These are phyloP conservation scores for Colletotrichum acutatum DNA, from an alignment of 2,329 filamentous ascomycete genomes.

Conservation along the genomic window DNA sequence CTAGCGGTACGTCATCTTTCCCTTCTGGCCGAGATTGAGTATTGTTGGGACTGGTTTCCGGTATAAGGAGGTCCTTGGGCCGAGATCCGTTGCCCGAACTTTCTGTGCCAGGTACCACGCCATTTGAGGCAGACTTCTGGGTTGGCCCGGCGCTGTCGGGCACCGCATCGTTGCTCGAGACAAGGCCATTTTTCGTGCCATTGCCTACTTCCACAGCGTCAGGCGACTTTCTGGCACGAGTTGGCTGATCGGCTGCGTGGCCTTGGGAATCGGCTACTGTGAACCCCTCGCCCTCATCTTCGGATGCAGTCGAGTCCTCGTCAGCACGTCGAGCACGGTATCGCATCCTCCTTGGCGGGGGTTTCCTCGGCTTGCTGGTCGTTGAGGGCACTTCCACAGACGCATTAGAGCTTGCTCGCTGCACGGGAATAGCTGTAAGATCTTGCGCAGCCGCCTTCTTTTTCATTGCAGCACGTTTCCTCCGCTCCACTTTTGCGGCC, in stretches of 20 bases:
- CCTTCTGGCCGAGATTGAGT: conserved; percentile 22
- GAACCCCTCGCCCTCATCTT: conserved; percentile 28
- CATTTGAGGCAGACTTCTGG: conserved; percentile 9
- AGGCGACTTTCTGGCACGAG: neutral
- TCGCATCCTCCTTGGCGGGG: neutral
- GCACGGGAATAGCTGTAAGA: conserved; percentile 54
- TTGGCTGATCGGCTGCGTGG: neutral
- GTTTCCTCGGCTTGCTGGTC: conserved; percentile 10
- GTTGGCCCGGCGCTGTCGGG: conserved; percentile 29
- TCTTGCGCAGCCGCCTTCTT: conserved; percentile 53
- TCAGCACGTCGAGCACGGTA: neutral
- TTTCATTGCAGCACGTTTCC: conserved; percentile 49
- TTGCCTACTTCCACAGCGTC: neutral
- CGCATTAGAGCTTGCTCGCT: neutral
- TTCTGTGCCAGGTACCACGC: conserved; percentile 7
- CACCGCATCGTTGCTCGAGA: conserved; percentile 31
- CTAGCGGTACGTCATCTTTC: neutral
- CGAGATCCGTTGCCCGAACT: conserved; percentile 32
- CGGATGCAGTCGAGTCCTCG: conserved; percentile 8
- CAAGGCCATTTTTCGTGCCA: neutral
- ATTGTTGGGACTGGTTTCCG: conserved; percentile 44
- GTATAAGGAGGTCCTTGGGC: conserved; percentile 40
- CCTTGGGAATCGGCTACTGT: conserved; percentile 37
- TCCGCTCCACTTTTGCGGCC: conserved; percentile 46
- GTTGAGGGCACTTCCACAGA: conserved; percentile 17